Percentiles rank a stretch among this genome's conserved stretches.
Evolutionary conservation across 331 rosid genomes (phyloP).

Genomic region (Stylosanthes scabra): DNA sequence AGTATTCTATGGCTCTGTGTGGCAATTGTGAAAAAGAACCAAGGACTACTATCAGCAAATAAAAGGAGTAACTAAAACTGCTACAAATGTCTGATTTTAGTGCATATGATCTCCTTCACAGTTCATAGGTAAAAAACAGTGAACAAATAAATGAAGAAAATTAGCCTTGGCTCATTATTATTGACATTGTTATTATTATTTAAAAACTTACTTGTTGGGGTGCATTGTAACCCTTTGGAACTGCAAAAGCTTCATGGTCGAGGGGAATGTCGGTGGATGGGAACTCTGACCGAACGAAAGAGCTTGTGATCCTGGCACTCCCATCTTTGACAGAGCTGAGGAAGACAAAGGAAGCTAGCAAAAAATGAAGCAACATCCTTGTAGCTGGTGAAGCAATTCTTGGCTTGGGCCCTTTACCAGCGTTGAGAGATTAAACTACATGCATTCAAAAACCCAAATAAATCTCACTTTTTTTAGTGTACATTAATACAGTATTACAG

Average conservation of each 20-base stretch:
- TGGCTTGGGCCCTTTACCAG: slow-evolving; percentile 41
- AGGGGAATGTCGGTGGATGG: slow-evolving; percentile 84
- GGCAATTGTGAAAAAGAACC: too few species aligned
- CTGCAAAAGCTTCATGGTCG: slow-evolving; percentile 66
- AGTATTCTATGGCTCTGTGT: too few species aligned
- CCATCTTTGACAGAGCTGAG: slow-evolving; percentile 52
- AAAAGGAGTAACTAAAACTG: too few species aligned
- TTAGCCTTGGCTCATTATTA: not conserved
- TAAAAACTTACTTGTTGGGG: slow-evolving; percentile 82
- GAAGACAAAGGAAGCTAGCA: slow-evolving; percentile 55
- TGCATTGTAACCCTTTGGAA: slow-evolving; percentile 81
- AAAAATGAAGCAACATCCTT: slow-evolving; percentile 51
- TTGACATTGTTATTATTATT: not conserved
- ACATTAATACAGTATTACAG: not conserved
- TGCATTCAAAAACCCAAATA: slow-evolving; percentile 42
- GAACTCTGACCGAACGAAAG: slow-evolving; percentile 73
- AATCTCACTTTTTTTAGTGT: not conserved
- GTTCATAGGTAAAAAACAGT: too few species aligned
- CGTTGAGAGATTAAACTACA: slow-evolving; percentile 41
- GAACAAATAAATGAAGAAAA: not conserved
- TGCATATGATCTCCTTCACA: not conserved
- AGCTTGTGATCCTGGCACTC: slow-evolving; percentile 79
- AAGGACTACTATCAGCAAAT: too few species aligned
- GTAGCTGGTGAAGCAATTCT: slow-evolving; percentile 36
- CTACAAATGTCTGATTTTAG: not conserved